A percentile compares a stretch with the other conserved stretches of the same genome.
These are phyloP conservation scores for Tolypocladium ophioglossoides DNA, from an alignment of 2,329 filamentous ascomycete species.

Conservation along the genomic window DNA sequence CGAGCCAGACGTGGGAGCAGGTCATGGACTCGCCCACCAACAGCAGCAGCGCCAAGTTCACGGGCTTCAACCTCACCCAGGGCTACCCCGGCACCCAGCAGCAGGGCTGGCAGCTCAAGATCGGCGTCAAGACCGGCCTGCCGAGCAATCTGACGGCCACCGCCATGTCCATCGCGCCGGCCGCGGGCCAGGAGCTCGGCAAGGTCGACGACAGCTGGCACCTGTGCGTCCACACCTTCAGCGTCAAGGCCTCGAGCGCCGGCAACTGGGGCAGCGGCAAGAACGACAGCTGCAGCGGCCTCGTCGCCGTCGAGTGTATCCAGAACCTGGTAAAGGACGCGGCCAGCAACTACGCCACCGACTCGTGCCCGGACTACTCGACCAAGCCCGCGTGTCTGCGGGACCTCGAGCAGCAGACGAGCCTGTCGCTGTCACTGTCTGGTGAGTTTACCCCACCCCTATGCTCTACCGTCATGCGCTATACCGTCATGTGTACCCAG, in stretches of 20 bases:
- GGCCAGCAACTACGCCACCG: neutral
- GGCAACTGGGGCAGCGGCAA: neutral
- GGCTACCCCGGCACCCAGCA: slow-evolving; percentile 1
- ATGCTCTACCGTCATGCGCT: no score
- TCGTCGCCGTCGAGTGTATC: slow-evolving; percentile 3
- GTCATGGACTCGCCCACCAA: slow-evolving; percentile 2
- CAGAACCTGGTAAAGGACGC: slow-evolving; percentile 1
- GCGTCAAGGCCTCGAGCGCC: neutral
- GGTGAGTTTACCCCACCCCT: neutral
- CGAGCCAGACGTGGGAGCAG: neutral
- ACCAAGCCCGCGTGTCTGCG: slow-evolving; percentile 2
- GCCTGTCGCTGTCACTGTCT: neutral
- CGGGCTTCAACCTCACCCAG: slow-evolving; percentile 3
- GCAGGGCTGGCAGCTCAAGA: slow-evolving; percentile 3
- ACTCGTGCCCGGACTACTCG: neutral
- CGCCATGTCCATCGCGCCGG: slow-evolving; percentile 2
- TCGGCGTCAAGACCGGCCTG: neutral
- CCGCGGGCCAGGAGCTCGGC: neutral
- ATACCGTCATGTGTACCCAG: neutral
- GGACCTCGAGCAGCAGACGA: slow-evolving; percentile 1
- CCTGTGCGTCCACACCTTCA: slow-evolving; percentile 5
- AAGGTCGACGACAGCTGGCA: slow-evolving; percentile 5
- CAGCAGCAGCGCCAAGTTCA: slow-evolving; percentile 1
- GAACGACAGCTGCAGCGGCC: slow-evolving; percentile 2
- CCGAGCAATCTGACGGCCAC: neutral